Base-by-base conservation (phyloP, 768 basidiomycete species). In the Kwoniella sp. region DNA sequence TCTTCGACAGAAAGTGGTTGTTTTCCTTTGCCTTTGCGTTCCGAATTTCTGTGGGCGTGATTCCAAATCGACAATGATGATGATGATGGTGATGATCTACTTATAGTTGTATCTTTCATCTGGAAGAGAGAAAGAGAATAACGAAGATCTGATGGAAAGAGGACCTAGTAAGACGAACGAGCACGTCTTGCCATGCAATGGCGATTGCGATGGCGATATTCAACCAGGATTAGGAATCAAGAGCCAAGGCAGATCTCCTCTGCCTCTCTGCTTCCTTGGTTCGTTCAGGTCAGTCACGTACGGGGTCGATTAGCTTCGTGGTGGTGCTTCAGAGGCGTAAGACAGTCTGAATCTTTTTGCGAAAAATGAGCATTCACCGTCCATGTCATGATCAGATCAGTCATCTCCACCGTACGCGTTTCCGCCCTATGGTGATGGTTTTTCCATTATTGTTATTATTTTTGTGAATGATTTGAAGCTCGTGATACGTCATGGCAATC, bases 111-210 rank as follows among this genome's bases (percentile, higher is more conserved):
- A 61, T 34, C 23, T 48, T 29, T 28, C 60, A 55, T 61, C 26
- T 53, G 29, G 15, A 23, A 26, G 41, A 15, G 58, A 50, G 8
- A 20, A 17, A 48, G 12, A 29, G 50, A 58, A 47, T n/a, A 29
- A 30, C 45, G 47, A 47, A 63, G 60, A 38, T 54, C 23, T 17
- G 41, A 11, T 45, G 4, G 9, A 3, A 20, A 45, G 41, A 45
- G 20, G 41, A 45, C n/a, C n/a, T 7, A 20, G 41, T 11, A 47
- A 53, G 17, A 4, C 17, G 45, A 37, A 22, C 41, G 22, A 63
- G 37, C 61, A 63, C 61, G 61, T 63, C 61, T 63, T 63, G 37
- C 37, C 53, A 38, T 38, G 22, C 13, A 30, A 37, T 60, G 38
- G 15, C 23, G 28, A 29, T 38, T 30, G 38, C 41, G 60, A 61